phyloP scores from a whole-genome alignment of 2,329 filamentous ascomycete species.

The Nemania sp. region DNA sequence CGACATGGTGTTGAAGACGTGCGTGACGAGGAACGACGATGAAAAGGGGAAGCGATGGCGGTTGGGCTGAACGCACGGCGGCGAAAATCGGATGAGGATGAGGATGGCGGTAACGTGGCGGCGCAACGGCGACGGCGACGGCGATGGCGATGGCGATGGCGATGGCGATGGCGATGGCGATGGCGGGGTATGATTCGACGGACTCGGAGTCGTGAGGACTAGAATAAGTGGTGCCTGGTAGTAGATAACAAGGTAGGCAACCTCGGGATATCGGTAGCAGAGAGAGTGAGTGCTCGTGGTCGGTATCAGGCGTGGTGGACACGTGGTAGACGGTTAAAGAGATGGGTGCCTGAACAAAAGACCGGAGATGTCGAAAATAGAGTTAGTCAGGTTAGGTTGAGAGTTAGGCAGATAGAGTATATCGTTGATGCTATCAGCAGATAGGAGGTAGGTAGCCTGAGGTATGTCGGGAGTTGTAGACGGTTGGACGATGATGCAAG shows the following conservation, averaged over 20 bases:
- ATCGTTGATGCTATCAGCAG: slow-evolving; percentile 9
- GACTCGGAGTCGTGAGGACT: slow-evolving; percentile 14
- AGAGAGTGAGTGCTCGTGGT: background rate
- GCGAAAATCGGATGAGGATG: slow-evolving; percentile 5
- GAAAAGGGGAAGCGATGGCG: background rate
- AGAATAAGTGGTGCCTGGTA: slow-evolving; percentile 3
- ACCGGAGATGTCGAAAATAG: background rate
- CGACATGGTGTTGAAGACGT: slow-evolving; percentile 55
- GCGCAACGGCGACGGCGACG: background rate
- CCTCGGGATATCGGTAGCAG: background rate
- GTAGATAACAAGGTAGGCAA: background rate
- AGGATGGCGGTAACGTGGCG: background rate
- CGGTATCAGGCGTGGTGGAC: slow-evolving; percentile 3
- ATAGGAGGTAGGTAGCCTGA: background rate
- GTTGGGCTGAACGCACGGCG: background rate
- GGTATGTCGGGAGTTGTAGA: background rate
- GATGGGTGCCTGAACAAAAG: slow-evolving; percentile 9
- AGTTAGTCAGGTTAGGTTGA: background rate
- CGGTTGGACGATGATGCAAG: slow-evolving; percentile 31
- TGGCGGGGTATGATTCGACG: slow-evolving; percentile 34
- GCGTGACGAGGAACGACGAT: background rate
- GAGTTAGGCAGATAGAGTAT: background rate
- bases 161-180: slow-evolving; percentile 23
- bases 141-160: slow-evolving; percentile 13
- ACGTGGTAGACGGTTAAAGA: slow-evolving; percentile 10